These are phyloP conservation scores for Floccularia luteovirens DNA, from an alignment of 768 basidiomycete species.

Conservation along the genomic window DNA sequence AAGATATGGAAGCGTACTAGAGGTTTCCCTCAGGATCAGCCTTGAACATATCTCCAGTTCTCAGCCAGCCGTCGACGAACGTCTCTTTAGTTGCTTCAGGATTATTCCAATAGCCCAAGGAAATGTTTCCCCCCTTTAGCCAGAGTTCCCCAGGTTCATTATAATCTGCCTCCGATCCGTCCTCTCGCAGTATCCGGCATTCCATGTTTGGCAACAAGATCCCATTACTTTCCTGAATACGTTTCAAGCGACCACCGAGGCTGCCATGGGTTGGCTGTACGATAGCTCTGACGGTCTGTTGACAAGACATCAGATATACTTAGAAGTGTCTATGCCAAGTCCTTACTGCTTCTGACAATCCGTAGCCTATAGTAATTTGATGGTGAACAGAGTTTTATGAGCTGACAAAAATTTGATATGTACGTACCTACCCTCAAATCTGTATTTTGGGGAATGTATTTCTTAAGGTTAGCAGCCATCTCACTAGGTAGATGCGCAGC, in stretches of 20 bases:
- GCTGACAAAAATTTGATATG: neutral
- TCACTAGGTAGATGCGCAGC: neutral
- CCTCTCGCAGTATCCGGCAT: slow-evolving; percentile 37
- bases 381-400: neutral
- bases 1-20: neutral
- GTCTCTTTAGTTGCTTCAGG: slow-evolving; percentile 47
- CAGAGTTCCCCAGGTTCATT: slow-evolving; percentile 54
- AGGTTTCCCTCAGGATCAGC: slow-evolving; percentile 34
- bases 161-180: slow-evolving; percentile 37
- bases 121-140: slow-evolving; percentile 39
- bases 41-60: slow-evolving; percentile 55
- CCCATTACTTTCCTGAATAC: neutral
- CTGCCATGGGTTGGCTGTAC: neutral
- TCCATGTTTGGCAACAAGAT: neutral
- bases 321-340: neutral
- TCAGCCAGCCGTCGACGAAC: slow-evolving; percentile 58
- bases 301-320: slow-evolving; percentile 1
- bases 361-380: slow-evolving; percentile 46
- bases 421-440: neutral
- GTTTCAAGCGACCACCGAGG: neutral
- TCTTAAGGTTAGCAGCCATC: neutral
- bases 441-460: neutral
- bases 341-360: slow-evolving; percentile 62
- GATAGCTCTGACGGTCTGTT: neutral
- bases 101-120: slow-evolving; percentile 58